A percentile compares a stretch with the other conserved stretches of the same genome.
phyloP scores from a whole-genome alignment of 2,329 filamentous ascomycete species.

The Diaporthe citrichinensis region DNA sequence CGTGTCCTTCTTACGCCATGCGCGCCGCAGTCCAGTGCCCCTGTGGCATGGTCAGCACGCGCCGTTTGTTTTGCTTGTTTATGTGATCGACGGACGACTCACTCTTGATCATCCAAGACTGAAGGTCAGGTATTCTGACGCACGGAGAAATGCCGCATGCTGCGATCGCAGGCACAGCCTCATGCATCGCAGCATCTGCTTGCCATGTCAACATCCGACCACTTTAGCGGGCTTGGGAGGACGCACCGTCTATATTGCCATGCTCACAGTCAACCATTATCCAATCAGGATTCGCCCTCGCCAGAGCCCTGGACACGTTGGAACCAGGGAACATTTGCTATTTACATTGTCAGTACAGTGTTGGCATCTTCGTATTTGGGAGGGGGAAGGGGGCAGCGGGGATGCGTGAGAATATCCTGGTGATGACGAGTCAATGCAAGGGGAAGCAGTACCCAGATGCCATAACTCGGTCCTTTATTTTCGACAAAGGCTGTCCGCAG shows the following conservation, averaged over 20 bases:
- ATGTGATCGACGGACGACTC: slow-evolving; percentile 44
- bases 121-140: slow-evolving; percentile 70
- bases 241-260: slow-evolving; percentile 66
- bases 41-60: slow-evolving; percentile 50
- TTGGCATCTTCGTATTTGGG: neutral
- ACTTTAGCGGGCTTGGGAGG: neutral
- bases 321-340: slow-evolving; percentile 72
- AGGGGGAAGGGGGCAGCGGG: neutral
- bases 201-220: neutral
- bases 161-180: slow-evolving; percentile 69
- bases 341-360: neutral
- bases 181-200: slow-evolving; percentile 69
- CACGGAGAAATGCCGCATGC: slow-evolving; percentile 68
- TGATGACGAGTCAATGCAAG: neutral
- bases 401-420: neutral
- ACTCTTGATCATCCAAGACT: slow-evolving; percentile 71
- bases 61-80: neutral
- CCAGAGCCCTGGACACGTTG: slow-evolving; percentile 72
- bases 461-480: slow-evolving; percentile 63
- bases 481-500: slow-evolving; percentile 65
- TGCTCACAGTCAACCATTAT: slow-evolving; percentile 74
- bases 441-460: slow-evolving; percentile 60
- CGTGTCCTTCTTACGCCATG: slow-evolving; percentile 61
- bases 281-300: slow-evolving; percentile 76
- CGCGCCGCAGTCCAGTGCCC: slow-evolving; percentile 70